These are phyloP conservation scores for Osmanthus fragrans DNA, from an alignment of 257 asterid species.

Conservation along the genomic window DNA sequence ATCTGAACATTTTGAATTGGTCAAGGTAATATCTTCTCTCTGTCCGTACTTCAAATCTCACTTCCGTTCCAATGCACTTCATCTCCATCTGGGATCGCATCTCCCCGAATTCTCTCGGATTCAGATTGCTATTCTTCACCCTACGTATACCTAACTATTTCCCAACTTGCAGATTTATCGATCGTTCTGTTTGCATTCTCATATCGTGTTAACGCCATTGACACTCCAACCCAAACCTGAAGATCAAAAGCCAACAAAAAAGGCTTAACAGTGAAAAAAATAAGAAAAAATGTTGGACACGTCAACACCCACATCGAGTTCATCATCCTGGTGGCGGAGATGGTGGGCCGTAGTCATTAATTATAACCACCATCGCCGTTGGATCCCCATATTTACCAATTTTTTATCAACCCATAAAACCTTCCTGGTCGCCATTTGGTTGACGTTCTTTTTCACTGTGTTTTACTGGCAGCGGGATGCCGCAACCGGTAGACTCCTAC, in stretches of 20 bases:
- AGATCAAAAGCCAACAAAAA: conserved; percentile 14
- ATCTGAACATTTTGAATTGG: no score
- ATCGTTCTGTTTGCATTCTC: conserved; percentile 11
- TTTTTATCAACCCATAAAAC: conserved; percentile 45
- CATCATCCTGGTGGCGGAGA: conserved; percentile 41
- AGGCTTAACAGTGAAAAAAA: background rate
- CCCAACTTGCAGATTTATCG: background rate
- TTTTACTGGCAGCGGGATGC: conserved; percentile 54
- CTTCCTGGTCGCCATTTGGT: conserved; percentile 37
- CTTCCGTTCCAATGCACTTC: conserved; percentile 62
- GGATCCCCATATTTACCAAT: conserved; percentile 36
- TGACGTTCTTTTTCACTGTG: conserved; percentile 40
- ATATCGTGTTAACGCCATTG: background rate
- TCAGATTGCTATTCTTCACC: conserved; percentile 45
- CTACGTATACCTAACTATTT: conserved; percentile 12
- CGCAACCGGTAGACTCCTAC: conserved; percentile 36
- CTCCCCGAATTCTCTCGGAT: conserved; percentile 22
- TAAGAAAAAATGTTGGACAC: conserved; percentile 44
- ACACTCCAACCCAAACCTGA: background rate
- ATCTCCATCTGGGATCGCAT: conserved; percentile 26
- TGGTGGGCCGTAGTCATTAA: conserved; percentile 22
- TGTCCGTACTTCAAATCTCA: conserved; percentile 15
- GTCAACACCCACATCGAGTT: conserved; percentile 41
- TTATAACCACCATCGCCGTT: conserved; percentile 42
- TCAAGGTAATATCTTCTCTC: background rate